Percentiles rank a stretch among this genome's conserved stretches.
Evolutionary conservation across 176 grass and related monocot genomes (phyloP).

Genomic region (Lolium perenne): DNA sequence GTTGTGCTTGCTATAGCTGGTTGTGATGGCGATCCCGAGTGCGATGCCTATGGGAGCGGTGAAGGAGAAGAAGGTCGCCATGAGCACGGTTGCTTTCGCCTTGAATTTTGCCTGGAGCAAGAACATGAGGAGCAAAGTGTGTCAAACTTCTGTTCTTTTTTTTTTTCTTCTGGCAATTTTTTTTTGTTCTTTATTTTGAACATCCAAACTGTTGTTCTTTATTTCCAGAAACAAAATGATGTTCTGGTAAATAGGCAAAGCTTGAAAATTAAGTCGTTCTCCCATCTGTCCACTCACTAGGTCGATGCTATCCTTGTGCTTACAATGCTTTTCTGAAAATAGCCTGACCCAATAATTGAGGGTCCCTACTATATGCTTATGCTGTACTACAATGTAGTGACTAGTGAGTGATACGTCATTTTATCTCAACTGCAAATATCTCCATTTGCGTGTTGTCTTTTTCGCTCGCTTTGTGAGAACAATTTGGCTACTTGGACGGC

Average conservation of each 20-base stretch:
- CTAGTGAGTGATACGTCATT: conserved; percentile 18
- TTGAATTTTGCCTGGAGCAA: conserved; percentile 76
- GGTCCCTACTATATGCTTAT: conserved; percentile 39
- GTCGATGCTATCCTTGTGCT: not conserved
- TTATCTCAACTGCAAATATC: conserved; percentile 29
- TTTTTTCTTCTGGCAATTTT: not conserved
- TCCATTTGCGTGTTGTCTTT: conserved; percentile 15
- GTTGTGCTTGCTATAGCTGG: conserved; percentile 71
- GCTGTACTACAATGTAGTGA: not conserved
- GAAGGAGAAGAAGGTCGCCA: conserved; percentile 92
- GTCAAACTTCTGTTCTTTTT: not conserved
- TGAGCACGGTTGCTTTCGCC: conserved; percentile 72
- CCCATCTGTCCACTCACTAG: not conserved
- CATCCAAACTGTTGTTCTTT: not conserved
- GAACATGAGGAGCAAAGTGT: not conserved
- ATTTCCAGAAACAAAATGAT: too few species aligned
- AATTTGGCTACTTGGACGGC: conserved; percentile 18
- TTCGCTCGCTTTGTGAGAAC: not conserved
- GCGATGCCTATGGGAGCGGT: conserved; percentile 78
- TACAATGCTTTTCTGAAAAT: not conserved
- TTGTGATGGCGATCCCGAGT: conserved; percentile 67
- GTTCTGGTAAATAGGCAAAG: not conserved
- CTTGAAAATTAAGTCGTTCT: not conserved
- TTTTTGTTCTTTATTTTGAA: not conserved
- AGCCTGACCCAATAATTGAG: conserved; percentile 32